Percentiles rank a stretch among this genome's conserved stretches.
phyloP scores from a whole-genome alignment of 2,329 filamentous ascomycete species.

The Penicillium corylophilum region DNA sequence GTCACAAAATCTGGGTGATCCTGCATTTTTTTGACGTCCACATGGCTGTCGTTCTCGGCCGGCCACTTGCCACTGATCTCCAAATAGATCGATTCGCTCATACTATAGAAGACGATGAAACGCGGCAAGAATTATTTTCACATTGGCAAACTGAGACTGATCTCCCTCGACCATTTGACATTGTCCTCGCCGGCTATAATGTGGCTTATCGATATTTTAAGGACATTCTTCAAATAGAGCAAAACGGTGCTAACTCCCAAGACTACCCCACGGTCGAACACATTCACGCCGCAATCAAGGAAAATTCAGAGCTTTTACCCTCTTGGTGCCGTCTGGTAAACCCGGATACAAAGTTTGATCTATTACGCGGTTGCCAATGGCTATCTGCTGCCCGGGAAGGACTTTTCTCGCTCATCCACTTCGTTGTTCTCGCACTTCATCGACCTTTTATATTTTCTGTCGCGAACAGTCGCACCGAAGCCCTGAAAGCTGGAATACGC shows the following conservation, averaged over 20 bases:
- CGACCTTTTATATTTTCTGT: background rate
- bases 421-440: background rate
- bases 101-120: background rate
- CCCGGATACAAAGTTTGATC: background rate
- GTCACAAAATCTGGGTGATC: background rate
- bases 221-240: constrained; percentile 7
- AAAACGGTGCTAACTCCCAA: background rate
- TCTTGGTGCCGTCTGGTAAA: background rate
- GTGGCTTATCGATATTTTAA: constrained; percentile 11
- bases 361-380: background rate
- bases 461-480: background rate
- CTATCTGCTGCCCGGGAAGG: background rate
- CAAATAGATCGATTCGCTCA: background rate
- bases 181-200: constrained; percentile 9
- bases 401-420: background rate
- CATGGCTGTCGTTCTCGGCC: background rate
- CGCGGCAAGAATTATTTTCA: background rate
- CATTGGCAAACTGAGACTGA: background rate
- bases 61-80: background rate
- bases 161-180: constrained; percentile 7
- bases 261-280: constrained; percentile 2
- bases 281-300: background rate
- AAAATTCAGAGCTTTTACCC: background rate
- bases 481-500: background rate
- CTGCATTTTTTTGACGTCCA: background rate